Conservation (phyloP, 2,329 filamentous ascomycete genomes). For the Calonectria montana region DNA sequence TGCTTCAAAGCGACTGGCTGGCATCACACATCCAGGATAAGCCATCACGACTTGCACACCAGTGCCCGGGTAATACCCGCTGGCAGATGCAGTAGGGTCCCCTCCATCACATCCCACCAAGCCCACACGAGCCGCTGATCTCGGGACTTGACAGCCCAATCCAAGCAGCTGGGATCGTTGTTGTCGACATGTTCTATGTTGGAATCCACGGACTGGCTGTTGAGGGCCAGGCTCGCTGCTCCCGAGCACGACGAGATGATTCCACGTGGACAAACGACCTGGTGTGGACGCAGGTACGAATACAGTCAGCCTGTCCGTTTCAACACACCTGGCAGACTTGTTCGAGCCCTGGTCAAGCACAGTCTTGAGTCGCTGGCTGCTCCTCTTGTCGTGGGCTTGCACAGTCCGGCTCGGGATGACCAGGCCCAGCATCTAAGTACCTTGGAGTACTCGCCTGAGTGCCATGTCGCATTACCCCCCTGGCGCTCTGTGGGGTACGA, state of each 20-base stretch:
- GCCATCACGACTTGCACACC: slow-evolving; percentile 20
- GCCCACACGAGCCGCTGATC: slow-evolving; percentile 39
- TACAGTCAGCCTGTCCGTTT: slow-evolving; percentile 18
- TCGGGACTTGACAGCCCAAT: slow-evolving; percentile 36
- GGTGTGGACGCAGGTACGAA: slow-evolving; percentile 40
- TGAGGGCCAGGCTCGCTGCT: slow-evolving; percentile 1
- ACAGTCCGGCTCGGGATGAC: slow-evolving; percentile 10
- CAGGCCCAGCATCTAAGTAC: slow-evolving; percentile 11
- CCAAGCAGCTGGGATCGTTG: slow-evolving; percentile 29
- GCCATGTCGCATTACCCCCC: slow-evolving; percentile 12
- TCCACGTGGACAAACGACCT: slow-evolving; percentile 36
- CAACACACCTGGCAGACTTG: neutral
- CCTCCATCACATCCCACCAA: slow-evolving; percentile 30
- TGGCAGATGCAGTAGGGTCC: slow-evolving; percentile 33
- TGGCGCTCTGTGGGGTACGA: slow-evolving; percentile 22
- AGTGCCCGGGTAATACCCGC: slow-evolving; percentile 30
- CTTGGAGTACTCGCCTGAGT: slow-evolving; percentile 1
- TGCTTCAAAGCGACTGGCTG: neutral
- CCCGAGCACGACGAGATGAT: slow-evolving; percentile 27
- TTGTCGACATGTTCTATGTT: slow-evolving; percentile 3
- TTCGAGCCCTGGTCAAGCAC: neutral
- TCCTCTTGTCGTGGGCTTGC: neutral
- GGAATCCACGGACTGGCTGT: neutral
- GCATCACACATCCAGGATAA: slow-evolving; percentile 24
- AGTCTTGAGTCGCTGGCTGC: neutral